Evolutionary conservation across 179 eudicot species (phyloP), one percentile per base, ranked within the genome.

Genomic region (Beta macrorhiza): DNA sequence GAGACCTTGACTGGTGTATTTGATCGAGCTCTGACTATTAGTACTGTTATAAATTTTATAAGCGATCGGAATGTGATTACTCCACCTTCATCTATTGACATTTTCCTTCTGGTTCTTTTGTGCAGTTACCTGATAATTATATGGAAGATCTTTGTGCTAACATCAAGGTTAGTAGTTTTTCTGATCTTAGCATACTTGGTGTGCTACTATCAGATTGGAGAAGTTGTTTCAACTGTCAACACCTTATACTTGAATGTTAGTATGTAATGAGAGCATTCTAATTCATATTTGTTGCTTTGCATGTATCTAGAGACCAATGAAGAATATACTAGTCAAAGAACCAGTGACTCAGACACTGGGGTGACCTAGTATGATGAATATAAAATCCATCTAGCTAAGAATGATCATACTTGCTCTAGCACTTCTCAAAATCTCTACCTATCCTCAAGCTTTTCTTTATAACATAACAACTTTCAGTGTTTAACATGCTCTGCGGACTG

Each of bases 111-210:
- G 78, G 72, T 74, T 32, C 53, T 59, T 79, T 47, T 70, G 0
- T 47, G 68, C 90, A 95, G 98, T 86, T 87, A 62, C 80, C 88
- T 69, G 95, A 87, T 72, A 88, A 87, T 69, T 88, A 87, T 85
- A 89, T 92, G 97, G 95, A 91, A 87, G 92, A 91, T 59, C 87
- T 90, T 45, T 91, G 90, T 83, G 84, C 92, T 82, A 87, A 87
- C 70, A 89, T 95, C 76, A 95, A 90, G 98, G 98, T 93, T 79
- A 72, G 93, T 84, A 62, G 80, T 78, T 15, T 37, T 78, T 16
- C 1, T 67, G 7, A 56, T 44, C 65, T 25, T 9, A 45, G 56
- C 65, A 32, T 42, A 20, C 77, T 71, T 53, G 22, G 37, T 78
- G 62, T 59, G 57, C 64, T 16, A n/a, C 10, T 37, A 69, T 22